Base-by-base conservation (phyloP, 192 early-diverging fungal species). In the Backusella morwellensis region DNA sequence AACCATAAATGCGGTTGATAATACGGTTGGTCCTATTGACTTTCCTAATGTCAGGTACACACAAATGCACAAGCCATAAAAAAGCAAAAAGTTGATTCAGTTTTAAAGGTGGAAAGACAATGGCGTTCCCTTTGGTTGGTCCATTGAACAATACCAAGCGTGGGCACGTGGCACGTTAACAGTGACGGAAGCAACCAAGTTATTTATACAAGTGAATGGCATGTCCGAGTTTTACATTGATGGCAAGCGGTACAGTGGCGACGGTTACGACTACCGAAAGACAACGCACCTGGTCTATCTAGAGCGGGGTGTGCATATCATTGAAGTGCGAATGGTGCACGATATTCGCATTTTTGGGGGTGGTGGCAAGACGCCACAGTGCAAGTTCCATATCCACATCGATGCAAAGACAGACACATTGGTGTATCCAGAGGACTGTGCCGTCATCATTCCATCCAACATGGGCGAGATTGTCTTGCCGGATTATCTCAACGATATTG, bases 171-270 rank as follows among this genome's bases (percentile, higher is more conserved):
- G 81, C 1, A 70, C 75, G 3, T 76, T 89, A 54, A 68, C 7
- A 0, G 52, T 85, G 0, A 68, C 77, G 11, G 54, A 75, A 2
- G 36, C 75, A 7, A 74, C 73, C 6, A 54, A 81, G 3, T 56
- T 89, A 5, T 67, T 77, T 12, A 75, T 89, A 35, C 88, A 89
- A 35, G 80, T 79, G 12, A 63, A 85, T 26, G 84, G 86, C 41
- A 84, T 92, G n/a, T 83, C 86, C 9, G 84, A 86, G 32, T 93
- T 91, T 84, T 92, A 91, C 72, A 86, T 94, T 66, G 87, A 93
- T 75, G 73, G 86, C 15, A 71, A 77, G 29, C 82, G 87, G 19
- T 85, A 85, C 47, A 82, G 84, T 21, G 93, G 92, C 5, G 93
- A 94, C 73, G 84, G 86, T 72, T 94, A 93, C 75, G 80, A 78